Base-by-base conservation (phyloP, 345 rosid genomes). In the Abelmoschus esculentus region DNA sequence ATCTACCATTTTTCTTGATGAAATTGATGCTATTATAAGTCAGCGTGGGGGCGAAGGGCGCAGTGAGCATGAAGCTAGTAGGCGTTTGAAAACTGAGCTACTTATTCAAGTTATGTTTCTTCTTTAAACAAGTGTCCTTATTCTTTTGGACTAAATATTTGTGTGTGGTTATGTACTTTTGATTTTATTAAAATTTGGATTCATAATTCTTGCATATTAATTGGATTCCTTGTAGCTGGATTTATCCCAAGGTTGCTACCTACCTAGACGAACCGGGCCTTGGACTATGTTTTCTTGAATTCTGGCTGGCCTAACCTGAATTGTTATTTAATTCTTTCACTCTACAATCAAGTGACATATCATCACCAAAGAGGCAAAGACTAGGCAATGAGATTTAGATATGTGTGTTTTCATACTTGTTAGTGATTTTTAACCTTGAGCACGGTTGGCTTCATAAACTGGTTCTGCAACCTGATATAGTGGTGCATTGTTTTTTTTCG, bases 31-130 rank as follows among this genome's bases (percentile, higher is more conserved):
- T 3, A 91, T 95, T 54, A 91, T 95, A 70, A 95, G 99, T 59
- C 97, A 91, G 54, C 97, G 97, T 59, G 99, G 97, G 61, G 98
- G 99, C 69, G 96, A 88, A 85, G 99, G 86, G 38, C 83, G 85
- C n/a, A 89, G 96, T 80, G 99, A 95, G 80, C 99, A 95, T 78
- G 99, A 95, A 85, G 97, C 99, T 50, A 95, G 99, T 69, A 85
- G 99, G 80, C 96, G 97, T 73, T 82, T 95, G 85, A 95, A 95
- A 79, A 95, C 99, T 8, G 99, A 95, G 80, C 89, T 95, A 12
- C 97, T 95, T 65, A 86, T 91, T 71, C 99, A 95, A 92, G 99
- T 90, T 75, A 74, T 72, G 70, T 78, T 75, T 70, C 46, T 75
- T 49, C 52, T 22, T 34, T 1, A 61, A 56, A 56, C 17, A 22